Percentiles rank a stretch among this genome's conserved stretches.
Conservation (phyloP, 2,329 filamentous ascomycete genomes). For the Nemania sp. region DNA sequence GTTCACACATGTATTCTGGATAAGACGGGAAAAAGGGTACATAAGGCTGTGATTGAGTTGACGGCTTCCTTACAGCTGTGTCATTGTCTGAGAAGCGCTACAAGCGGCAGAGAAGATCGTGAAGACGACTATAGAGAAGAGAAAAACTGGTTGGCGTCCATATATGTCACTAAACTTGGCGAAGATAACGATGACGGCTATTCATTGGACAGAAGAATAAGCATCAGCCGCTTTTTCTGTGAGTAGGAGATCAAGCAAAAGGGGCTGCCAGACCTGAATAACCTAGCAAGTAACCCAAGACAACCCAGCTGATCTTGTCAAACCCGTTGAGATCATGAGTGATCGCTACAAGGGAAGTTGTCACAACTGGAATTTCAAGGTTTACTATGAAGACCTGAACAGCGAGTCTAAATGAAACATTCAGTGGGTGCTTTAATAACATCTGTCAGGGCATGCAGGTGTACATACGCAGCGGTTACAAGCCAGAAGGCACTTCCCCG, state of each 20-base stretch:
- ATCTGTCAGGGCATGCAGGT: too few species aligned
- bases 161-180: constrained; percentile 73
- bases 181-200: constrained; percentile 51
- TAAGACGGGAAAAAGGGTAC: neutral
- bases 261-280: constrained; percentile 23
- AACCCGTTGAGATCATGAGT: constrained; percentile 20
- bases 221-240: too few species aligned
- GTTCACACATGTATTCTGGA: too few species aligned
- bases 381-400: constrained; percentile 22
- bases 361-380: constrained; percentile 21
- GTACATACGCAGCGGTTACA: neutral
- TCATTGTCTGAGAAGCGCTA: constrained; percentile 66
- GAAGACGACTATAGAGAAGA: constrained; percentile 66
- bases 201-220: neutral
- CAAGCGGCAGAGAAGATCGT: constrained; percentile 67
- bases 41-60: neutral
- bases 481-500: neutral
- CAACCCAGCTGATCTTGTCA: constrained; percentile 19
- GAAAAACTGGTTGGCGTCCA: constrained; percentile 58
- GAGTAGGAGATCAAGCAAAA: too few species aligned
- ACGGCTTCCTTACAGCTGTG: constrained; percentile 67
- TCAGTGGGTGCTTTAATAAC: too few species aligned
- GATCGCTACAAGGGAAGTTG: constrained; percentile 22
- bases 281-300: constrained; percentile 21
- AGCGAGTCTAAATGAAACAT: neutral